Conservation (phyloP, 768 basidiomycete species). For the Tricholoma bakamatsutake region DNA sequence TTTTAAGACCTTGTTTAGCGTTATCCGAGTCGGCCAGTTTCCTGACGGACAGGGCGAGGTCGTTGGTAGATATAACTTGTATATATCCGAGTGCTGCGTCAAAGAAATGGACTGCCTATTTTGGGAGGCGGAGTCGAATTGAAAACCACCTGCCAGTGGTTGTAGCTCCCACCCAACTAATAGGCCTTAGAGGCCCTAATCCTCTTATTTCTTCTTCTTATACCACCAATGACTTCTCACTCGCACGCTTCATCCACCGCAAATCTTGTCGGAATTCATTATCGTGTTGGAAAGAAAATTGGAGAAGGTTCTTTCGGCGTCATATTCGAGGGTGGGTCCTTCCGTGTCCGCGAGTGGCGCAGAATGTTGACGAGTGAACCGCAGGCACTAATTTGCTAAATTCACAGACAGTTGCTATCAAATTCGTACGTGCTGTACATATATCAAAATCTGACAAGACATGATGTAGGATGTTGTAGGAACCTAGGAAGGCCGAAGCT, state of each 20-base stretch:
- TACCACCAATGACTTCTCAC: conserved; percentile 47
- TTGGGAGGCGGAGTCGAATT: conserved; percentile 18
- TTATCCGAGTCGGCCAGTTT: too few relatives aligned
- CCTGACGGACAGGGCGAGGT: too few relatives aligned
- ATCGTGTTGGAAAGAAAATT: conserved; percentile 97
- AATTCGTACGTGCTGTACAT: conserved; percentile 74
- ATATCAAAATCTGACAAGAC: conserved; percentile 9
- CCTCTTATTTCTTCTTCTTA: conserved; percentile 22
- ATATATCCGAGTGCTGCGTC: too few relatives aligned
- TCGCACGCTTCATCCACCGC: conserved; percentile 56
- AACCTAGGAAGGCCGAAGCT: conserved; percentile 91
- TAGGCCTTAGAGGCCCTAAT: conserved; percentile 22
- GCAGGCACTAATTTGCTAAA: conserved; percentile 96
- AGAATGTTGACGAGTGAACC: conserved; percentile 6
- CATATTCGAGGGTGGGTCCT: conserved; percentile 73
- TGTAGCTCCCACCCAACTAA: conserved; percentile 19
- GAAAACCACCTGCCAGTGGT: conserved; percentile 9
- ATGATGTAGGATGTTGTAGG: conserved; percentile 37
- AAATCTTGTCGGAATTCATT: conserved; percentile 92
- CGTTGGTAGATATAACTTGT: too few relatives aligned
- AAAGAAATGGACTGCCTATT: conserved; percentile 1
- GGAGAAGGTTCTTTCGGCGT: conserved; percentile 99
- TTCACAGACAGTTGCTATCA: conserved; percentile 98
- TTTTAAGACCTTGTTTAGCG: too few relatives aligned
- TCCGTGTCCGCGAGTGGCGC: neutral